Evolutionary conservation across 2,329 filamentous ascomycete genomes (phyloP), one percentile per base, ranked within the genome.

Genomic region (Coniella vitis): DNA sequence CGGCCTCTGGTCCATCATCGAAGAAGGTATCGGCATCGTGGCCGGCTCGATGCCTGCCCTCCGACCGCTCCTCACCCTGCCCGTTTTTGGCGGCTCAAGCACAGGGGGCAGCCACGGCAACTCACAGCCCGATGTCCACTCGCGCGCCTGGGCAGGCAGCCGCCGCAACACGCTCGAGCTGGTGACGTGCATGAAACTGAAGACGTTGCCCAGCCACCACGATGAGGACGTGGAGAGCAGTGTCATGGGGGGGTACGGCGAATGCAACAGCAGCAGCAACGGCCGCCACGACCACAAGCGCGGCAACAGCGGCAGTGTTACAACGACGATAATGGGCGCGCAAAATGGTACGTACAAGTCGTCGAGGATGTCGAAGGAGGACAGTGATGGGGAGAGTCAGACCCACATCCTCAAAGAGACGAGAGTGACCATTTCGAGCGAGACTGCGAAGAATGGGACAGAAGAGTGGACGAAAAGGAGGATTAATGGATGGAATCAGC

Each of bases 11-110:
- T 71, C 70, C 3, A 65, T 73, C 29, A 64, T 73, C 20, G 73
- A 75, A 52, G 69, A 71, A 31, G 73, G 70, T 9, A 71, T 69
- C 16, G 73, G 73, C 16, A 73, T 77, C 53, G 65, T 70, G 7
- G 71, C 74, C 12, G 72, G 70, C 3, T 73, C 70, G 7, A 61
- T 71, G 34, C 69, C 70, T 7, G 67, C 70, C 4, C 63, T 74
- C 2, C 69, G 72, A 0, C 71, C 71, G 1, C 58, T 75, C 7
- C 63, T 74, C 45, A 57, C 58, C 45, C 49, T 63, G 32, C 55
- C 60, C 7, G 47, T 57, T 36, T 42, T 65, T 43, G 51, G 53
- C 7, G 53, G 53, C 14, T 22, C 45, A 9, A 17, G 13, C 2
- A 32, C 38, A 13, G 12, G 13, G 34, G 29, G 9, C 29, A 32